Base-by-base conservation (phyloP, 2,329 filamentous ascomycete genomes). In the Stemphylium vesicarium region DNA sequence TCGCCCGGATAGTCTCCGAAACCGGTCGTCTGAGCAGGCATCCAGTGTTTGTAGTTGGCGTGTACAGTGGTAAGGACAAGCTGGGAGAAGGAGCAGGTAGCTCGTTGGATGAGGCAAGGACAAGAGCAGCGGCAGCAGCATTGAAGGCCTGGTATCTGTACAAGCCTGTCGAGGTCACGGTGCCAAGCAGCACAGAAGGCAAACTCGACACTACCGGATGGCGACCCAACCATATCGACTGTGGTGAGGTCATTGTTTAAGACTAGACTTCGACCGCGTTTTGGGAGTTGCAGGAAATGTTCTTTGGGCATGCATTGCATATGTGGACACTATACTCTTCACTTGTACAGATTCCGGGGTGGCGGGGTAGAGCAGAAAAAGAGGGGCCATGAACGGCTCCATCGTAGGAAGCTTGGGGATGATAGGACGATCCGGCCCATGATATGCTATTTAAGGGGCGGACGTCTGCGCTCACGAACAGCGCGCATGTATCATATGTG, bases 121-220 rank as follows among this genome's bases (percentile, higher is more conserved):
- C 85, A 60, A 85, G 91, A 74, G 95, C 95, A 16, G 87, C 91
- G 33, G 93, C 96, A 69, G 88, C 89, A 60, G 88, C 92, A 15
- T 81, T 99, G 71, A 96, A 96, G 82, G 84, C 88, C 5, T 99
- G 95, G 95, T 99, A 99, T 77, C 81, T 99, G 48, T 99, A 99
- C 80, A 93, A 88, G 74, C 94, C 95, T 1, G 71, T 84, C 31
- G 74, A 81, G 20, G 75, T 80, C 6, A 78, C 78, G 29, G 70
- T 84, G 49, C 83, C 84, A 22, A 84, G 80, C 62, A 81, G 81
- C 58, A 79, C 72, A 59, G 75, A 72, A 33, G 69, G 72, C 9
- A 66, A 68, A 39, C 64, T 69, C 18, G 70, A 73, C 42, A 65
- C 67, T 24, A 76, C 68, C 53, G 69, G 69, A 22, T 86, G 83